Conservation (phyloP, 805 yeast species). For the Candida endomychidarum region DNA sequence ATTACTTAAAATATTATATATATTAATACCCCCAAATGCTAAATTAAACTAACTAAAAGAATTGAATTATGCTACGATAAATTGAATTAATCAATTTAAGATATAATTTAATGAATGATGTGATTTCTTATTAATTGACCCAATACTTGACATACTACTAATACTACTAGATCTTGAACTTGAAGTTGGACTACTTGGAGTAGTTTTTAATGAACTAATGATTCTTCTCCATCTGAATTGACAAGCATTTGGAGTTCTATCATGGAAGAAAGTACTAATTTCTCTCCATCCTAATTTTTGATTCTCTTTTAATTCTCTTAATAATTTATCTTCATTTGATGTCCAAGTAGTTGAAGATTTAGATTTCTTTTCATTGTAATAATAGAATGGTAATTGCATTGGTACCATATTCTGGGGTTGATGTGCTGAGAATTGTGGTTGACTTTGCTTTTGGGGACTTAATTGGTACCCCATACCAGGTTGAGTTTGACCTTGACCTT, state of each 20-base stretch:
- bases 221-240: conserved; percentile 86
- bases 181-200: conserved; percentile 6
- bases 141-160: background rate
- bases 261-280: conserved; percentile 72
- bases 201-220: conserved; percentile 19
- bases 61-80: background rate
- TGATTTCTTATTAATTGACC: conserved; percentile 19
- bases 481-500: background rate
- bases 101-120: conserved; percentile 31
- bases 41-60: background rate
- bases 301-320: conserved; percentile 76
- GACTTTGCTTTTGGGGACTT: conserved; percentile 7
- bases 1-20: too few species aligned
- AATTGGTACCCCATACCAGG: background rate
- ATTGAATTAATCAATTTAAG: conserved; percentile 20
- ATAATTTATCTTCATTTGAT: conserved; percentile 67
- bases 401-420: conserved; percentile 9
- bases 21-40: too few species aligned
- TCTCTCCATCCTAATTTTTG: conserved; percentile 90
- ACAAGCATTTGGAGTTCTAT: conserved; percentile 85
- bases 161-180: conserved; percentile 8
- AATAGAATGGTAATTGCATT: conserved; percentile 15
- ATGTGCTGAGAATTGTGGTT: background rate
- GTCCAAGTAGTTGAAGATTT: conserved; percentile 62
- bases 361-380: conserved; percentile 23